phyloP scores from a whole-genome alignment of 306 rosid genomes.

The Begonia peltatifolia region DNA sequence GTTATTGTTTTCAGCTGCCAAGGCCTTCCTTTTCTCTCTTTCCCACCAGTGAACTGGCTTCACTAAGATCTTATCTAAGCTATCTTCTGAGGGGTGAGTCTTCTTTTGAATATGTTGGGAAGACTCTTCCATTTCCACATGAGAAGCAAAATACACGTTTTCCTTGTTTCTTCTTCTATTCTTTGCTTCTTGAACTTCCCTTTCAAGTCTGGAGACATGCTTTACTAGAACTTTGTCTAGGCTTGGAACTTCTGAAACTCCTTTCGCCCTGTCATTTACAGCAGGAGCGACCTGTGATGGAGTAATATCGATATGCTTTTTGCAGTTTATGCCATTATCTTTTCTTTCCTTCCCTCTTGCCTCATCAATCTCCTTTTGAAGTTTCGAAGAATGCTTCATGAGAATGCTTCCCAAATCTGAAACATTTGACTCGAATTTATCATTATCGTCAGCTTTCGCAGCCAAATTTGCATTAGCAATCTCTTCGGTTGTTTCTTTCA shows the following conservation, averaged over 20 bases:
- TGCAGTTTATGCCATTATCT: conserved; percentile 3
- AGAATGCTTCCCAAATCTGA: conserved; percentile 43
- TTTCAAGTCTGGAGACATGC: conserved; percentile 71
- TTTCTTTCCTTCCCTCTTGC: conserved; percentile 16
- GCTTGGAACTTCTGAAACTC: conserved; percentile 41
- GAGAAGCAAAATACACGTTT: conserved; percentile 12
- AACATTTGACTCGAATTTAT: conserved; percentile 14
- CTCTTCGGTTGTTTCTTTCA: conserved; percentile 15
- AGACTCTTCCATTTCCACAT: conserved; percentile 24
- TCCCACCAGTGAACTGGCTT: conserved; percentile 56
- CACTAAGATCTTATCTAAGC: conserved; percentile 45
- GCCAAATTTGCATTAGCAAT: conserved; percentile 14
- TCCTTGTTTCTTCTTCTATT: conserved; percentile 26
- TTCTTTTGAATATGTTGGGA: conserved; percentile 11
- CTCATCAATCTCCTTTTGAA: conserved; percentile 34
- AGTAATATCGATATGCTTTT: conserved; percentile 4
- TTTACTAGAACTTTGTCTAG: conserved; percentile 73
- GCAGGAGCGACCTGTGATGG: conserved; percentile 12
- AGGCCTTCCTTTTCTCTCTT: conserved; percentile 49
- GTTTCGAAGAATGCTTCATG: conserved; percentile 25
- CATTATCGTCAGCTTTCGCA: conserved; percentile 1
- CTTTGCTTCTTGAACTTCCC: conserved; percentile 73
- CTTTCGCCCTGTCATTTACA: conserved; percentile 28
- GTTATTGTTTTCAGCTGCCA: conserved; percentile 18
- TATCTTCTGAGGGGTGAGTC: conserved; percentile 10